These are phyloP conservation scores for Arthrobotrys sphaeroides DNA, from an alignment of 2,329 filamentous ascomycete genomes.

Conservation along the genomic window DNA sequence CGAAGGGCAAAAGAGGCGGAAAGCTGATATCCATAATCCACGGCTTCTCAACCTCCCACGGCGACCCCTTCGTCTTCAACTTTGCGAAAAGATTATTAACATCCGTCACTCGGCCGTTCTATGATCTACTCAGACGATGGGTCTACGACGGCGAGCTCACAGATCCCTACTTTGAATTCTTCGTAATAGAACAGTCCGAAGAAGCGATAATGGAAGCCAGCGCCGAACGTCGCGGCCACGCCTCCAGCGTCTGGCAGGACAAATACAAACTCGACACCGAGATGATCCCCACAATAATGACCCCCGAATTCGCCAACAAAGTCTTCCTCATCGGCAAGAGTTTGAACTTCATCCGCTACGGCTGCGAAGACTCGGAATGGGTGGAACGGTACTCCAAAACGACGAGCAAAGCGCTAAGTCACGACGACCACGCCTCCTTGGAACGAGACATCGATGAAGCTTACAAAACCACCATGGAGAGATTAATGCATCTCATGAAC, in stretches of 20 bases:
- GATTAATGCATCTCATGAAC: slow-evolving; percentile 90
- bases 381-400: slow-evolving; percentile 94
- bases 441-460: slow-evolving; percentile 95
- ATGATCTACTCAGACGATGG: slow-evolving; percentile 94
- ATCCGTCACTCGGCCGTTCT: slow-evolving; percentile 92
- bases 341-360: slow-evolving; percentile 96
- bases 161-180: slow-evolving; percentile 96
- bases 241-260: slow-evolving; percentile 95
- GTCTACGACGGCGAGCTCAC: slow-evolving; percentile 97
- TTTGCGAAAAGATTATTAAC: slow-evolving; percentile 89
- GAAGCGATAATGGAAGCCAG: slow-evolving; percentile 61
- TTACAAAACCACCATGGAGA: slow-evolving; percentile 97
- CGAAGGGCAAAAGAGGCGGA: slow-evolving; percentile 83
- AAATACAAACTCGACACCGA: slow-evolving; percentile 87
- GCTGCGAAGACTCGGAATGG: slow-evolving; percentile 92
- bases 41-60: slow-evolving; percentile 89
- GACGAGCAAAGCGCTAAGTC: slow-evolving; percentile 87
- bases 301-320: slow-evolving; percentile 90
- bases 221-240: slow-evolving; percentile 69
- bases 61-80: slow-evolving; percentile 90
- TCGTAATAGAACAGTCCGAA: slow-evolving; percentile 78
- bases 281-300: slow-evolving; percentile 94
- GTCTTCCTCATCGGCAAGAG: slow-evolving; percentile 98
- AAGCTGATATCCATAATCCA: slow-evolving; percentile 94
- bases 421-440: slow-evolving; percentile 90